Base-by-base conservation (phyloP, 495 filamentous ascomycete genomes). In the Talaromyces proteolyticus region DNA sequence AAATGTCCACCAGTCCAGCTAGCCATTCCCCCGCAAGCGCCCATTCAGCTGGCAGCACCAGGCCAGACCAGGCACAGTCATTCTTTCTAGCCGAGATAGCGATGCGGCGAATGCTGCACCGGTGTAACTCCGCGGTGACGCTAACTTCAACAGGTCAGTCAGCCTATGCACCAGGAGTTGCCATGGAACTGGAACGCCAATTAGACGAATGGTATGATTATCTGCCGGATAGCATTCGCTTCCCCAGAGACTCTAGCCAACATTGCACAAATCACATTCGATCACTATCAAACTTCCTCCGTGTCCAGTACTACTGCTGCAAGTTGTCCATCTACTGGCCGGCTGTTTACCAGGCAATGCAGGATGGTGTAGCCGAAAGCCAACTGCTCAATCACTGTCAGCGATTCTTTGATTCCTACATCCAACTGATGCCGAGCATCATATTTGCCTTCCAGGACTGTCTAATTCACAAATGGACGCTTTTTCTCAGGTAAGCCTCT, bases 201-300 rank as follows among this genome's bases (percentile, higher is more conserved):
- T 45, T 45, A 45, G 43, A 45, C 43, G 43, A 45, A 45, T 45
- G 43, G 43, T 45, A 45, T 29, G 43, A 45, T 25, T 45, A 45
- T 29, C 43, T 45, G 22, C 43, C 43, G 43, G 43, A 45, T 45
- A 16, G 43, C 23, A 45, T 45, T 45, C 43, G 43, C n/a, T 45
- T 45, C 43, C 22, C 43, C 22, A 45, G 43, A 45, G 43, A 45
- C 17, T 45, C 23, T 45, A 29, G 14, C 17, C 43, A 29, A n/a
- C 4, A 16, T 4, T 29, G 23, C 23, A 23, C 43, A 45, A 45
- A 45, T 45, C 43, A 4, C 43, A 17, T 17, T 45, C 21, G 14
- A 17, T 29, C 43, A 29, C 43, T 45, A 45, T 45, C 43, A 23
- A 45, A 45, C 14, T 45, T 45, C 22, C 43, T 45, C 43, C 43